Percentiles rank a stretch among this genome's conserved stretches.
Conservation (phyloP, 176 grass and related monocot species). For the Phoenix dactylifera region DNA sequence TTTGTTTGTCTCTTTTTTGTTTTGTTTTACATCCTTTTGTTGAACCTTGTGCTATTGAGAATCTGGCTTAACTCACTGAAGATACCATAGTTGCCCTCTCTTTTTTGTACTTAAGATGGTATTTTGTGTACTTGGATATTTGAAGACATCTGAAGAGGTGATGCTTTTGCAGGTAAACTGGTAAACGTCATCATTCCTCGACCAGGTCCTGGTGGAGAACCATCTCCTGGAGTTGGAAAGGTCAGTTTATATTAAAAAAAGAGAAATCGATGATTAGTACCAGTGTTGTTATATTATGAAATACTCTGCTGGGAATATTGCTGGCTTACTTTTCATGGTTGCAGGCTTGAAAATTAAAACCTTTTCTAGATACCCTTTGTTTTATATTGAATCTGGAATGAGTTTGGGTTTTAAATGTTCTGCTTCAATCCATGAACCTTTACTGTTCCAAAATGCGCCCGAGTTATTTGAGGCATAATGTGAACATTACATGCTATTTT, state of each 20-base stretch:
- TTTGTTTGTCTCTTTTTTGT: slow-evolving; percentile 30
- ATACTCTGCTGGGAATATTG: too few relatives aligned
- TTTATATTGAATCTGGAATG: too few relatives aligned
- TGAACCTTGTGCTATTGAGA: slow-evolving; percentile 54
- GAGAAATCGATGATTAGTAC: too few relatives aligned
- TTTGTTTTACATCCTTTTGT: slow-evolving; percentile 47
- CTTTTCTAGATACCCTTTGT: too few relatives aligned
- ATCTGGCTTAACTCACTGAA: slow-evolving; percentile 48
- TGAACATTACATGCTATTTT: too few relatives aligned
- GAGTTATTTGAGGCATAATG: too few relatives aligned
- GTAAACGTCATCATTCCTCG: slow-evolving; percentile 82
- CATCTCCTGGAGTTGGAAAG: slow-evolving; percentile 72
- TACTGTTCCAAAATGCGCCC: too few relatives aligned
- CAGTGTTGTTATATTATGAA: background rate
- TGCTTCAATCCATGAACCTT: too few relatives aligned
- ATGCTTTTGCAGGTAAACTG: slow-evolving; percentile 65
- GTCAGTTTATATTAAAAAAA: slow-evolving; percentile 28
- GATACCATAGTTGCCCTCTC: slow-evolving; percentile 19
- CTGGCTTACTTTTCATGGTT: too few relatives aligned
- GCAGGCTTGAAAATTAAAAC: too few relatives aligned
- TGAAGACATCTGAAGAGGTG: too few relatives aligned
- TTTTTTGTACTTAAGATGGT: background rate
- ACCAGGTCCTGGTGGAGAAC: slow-evolving; percentile 58
- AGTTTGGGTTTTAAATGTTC: too few relatives aligned
- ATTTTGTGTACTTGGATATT: background rate